Evolutionary conservation across 805 yeast genomes (phyloP).

Genomic region (Zygoascus ofunaensis): DNA sequence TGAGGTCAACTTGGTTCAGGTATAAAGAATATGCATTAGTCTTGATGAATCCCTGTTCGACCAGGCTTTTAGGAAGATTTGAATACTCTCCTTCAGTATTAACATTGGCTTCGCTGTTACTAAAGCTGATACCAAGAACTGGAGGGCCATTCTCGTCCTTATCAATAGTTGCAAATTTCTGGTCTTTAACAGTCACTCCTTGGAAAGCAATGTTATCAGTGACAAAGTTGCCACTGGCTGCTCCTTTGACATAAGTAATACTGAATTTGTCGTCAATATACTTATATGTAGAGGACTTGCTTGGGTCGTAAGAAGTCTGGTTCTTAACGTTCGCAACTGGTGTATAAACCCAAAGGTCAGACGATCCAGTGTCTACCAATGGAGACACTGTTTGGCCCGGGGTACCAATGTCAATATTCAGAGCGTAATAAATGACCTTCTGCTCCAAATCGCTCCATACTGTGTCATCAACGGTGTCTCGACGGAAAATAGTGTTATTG

Average conservation of each 20-base stretch:
- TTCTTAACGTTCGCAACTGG: slow-evolving; percentile 4
- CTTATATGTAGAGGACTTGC: slow-evolving; percentile 19
- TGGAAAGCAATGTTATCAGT: slow-evolving; percentile 47
- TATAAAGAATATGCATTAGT: slow-evolving; percentile 53
- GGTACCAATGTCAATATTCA: slow-evolving; percentile 31
- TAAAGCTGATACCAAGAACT: slow-evolving; percentile 24
- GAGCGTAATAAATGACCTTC: slow-evolving; percentile 10
- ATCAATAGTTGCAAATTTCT: slow-evolving; percentile 13
- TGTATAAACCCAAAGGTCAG: slow-evolving; percentile 39
- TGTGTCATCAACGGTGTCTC: background rate
- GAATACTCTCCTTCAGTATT: slow-evolving; percentile 38
- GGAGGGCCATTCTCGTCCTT: slow-evolving; percentile 4
- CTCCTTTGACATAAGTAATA: slow-evolving; percentile 29
- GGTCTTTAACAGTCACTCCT: slow-evolving; percentile 34
- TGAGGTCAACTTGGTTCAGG: slow-evolving; percentile 35
- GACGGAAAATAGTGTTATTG: background rate
- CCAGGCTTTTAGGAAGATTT: slow-evolving; percentile 54
- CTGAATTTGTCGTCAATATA: slow-evolving; percentile 16
- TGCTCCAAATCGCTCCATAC: slow-evolving; percentile 4
- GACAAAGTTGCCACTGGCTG: slow-evolving; percentile 45
- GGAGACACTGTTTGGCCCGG: slow-evolving; percentile 35
- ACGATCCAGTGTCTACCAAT: slow-evolving; percentile 41
- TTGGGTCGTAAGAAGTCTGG: background rate
- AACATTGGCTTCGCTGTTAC: slow-evolving; percentile 20
- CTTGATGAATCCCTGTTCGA: slow-evolving; percentile 44